Evolutionary conservation across 441 rosid genomes (phyloP), one percentile per base, ranked within the genome.

Genomic region (Euphorbia corollata): DNA sequence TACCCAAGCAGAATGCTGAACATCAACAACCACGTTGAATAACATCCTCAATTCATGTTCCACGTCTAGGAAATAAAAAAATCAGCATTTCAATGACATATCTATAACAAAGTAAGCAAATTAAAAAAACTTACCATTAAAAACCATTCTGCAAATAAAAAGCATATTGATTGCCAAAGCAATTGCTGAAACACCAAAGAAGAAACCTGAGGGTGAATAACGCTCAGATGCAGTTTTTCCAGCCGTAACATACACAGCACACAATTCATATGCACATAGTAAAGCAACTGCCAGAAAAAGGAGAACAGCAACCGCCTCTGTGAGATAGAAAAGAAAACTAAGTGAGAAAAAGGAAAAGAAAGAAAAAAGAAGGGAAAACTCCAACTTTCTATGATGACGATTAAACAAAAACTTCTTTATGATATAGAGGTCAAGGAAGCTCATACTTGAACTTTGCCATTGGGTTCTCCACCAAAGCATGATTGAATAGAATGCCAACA

Each of bases 381-480:
- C 15, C 18, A 27, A 61, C 54, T 53, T 45, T 63, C 47, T 34
- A 48, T 55, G 8, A 38, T 34, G 8, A 65, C 32, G 63, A 51
- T 22, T 50, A 74, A 75, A 61, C 16, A 53, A 68, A n/a, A 69
- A 55, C 45, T 39, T 63, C 53, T 12, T 27, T 43, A 48, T 53
- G 67, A 69, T 16, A 30, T 47, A 65, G 27, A 36, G 59, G 61
- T 55, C 58, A 62, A 63, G 22, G 36, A 56, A 59, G 73, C 18
- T 77, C 88, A 27, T 92, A 95, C 98, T 88, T 81, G 99, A 92
- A 80, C 98, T 92, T 86, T 95, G 98, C 99, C 99, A 92, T 72
- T 82, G 89, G 8, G 96, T 92, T 85, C 97, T 89, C 98, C 94
- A 96, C 98, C 99, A 90, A 70, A 92, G 96, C 97, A 96, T 90